A percentile compares a stretch with the other conserved stretches of the same genome.
Conservation (phyloP, 139 green algal genomes). For the Chlorella vulgaris region DNA sequence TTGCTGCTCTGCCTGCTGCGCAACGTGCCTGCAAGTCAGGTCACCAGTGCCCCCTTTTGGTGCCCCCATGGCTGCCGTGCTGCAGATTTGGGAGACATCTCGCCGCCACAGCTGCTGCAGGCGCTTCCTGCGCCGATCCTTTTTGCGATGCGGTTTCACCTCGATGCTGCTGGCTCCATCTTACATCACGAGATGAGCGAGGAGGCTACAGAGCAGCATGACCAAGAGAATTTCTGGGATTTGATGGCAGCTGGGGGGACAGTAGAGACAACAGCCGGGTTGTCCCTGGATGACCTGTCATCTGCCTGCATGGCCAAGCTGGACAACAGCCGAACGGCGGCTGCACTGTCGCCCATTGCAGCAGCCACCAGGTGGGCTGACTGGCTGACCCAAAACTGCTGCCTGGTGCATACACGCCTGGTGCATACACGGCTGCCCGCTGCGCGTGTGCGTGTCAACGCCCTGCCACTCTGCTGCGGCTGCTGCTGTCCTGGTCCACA, state of each 20-base stretch:
- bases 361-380: conserved; percentile 12
- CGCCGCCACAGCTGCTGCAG: neutral
- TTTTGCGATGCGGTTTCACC: conserved; percentile 15
- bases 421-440: no score
- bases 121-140: conserved; percentile 6
- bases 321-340: neutral
- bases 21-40: no score
- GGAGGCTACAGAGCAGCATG: conserved; percentile 2
- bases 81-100: conserved; percentile 7
- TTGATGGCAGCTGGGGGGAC: neutral
- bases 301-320: conserved; percentile 13
- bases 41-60: no score
- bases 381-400: neutral
- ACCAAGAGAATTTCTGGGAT: conserved; percentile 14
- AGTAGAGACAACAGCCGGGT: no score
- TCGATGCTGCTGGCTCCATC: conserved; percentile 16
- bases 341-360: conserved; percentile 21
- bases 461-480: neutral
- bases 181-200: conserved; percentile 11
- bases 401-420: neutral
- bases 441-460: no score
- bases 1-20: no score
- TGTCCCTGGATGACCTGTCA: neutral
- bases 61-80: neutral
- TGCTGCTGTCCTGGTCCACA: neutral